Base-by-base conservation (phyloP, 1,284 basidiomycete genomes). In the Xerocomus tenax region DNA sequence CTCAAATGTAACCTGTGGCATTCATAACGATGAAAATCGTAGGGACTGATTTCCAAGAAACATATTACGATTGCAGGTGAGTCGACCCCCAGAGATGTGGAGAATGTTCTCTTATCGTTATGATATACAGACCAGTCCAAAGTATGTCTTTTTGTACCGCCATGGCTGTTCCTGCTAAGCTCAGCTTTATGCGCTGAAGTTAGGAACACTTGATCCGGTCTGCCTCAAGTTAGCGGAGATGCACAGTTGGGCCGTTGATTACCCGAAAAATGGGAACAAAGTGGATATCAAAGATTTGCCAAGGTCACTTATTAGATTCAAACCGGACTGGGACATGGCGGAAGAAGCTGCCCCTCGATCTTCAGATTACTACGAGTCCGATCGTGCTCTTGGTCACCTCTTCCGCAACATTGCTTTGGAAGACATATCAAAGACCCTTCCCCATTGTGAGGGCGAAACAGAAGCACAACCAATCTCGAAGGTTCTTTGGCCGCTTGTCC, bases 251-350 rank as follows among this genome's bases (percentile, higher is more conserved):
- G 40, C 40, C 15, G 47, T 42, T 18, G 32, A 48, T 28, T 48
- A 42, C 25, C 47, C 47, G 7, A 48, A 48, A 34, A 35, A 48
- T 26, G 47, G 40, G 10, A 48, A 75, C 26, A 75, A 19, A 2
- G 82, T 87, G 8, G 69, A 82, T 48, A 70, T 81, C 15, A 66
- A 71, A 34, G 61, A 72, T 56, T 71, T 70, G 65, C 86, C 69
- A 44, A 66, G 53, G 43, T 69, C 67, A 0, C 69, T 84, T 10
- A 82, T 86, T 41, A 74, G 71, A 16, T 78, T 73, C 61, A 87
- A 84, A 59, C 86, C 86, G 0, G 85, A 89, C 60, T 89, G 87
- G 87, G 76, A 84, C 52, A 72, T 75, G 47, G 78, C 79, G 9
- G 86, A 88, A 59, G 76, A 82, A 21, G 70, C 75, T 3, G 66